Conservation (phyloP, 352 stramenopile genomes). For the Phytophthora sojae region DNA sequence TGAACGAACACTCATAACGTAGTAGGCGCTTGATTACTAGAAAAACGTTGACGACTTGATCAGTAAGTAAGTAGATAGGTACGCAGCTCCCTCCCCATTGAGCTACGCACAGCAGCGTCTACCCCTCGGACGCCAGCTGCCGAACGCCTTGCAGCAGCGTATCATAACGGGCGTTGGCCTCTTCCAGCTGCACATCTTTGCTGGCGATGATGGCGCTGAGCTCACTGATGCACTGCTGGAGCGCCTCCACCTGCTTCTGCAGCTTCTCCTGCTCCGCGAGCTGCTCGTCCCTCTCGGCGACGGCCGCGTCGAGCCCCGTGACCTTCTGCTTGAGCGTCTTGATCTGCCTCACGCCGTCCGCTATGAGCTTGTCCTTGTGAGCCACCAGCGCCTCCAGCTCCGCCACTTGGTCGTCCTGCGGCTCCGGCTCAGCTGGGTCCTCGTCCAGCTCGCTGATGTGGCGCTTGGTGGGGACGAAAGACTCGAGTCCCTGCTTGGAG, state of each 20-base stretch:
- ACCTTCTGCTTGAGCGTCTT: slow-evolving; percentile 21
- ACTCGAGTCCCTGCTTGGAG: background rate
- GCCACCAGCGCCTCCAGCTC: slow-evolving; percentile 7
- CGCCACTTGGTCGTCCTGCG: background rate
- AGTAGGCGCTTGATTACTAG: slow-evolving; percentile 15
- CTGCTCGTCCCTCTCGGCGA: slow-evolving; percentile 6
- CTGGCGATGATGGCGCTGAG: slow-evolving; percentile 28
- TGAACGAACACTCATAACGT: background rate
- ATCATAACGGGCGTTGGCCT: slow-evolving; percentile 17
- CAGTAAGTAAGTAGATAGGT: background rate
- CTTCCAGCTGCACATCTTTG: slow-evolving; percentile 17
- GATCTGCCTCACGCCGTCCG: slow-evolving; percentile 16
- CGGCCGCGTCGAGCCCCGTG: background rate
- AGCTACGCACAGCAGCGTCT: background rate
- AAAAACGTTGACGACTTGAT: slow-evolving; percentile 15
- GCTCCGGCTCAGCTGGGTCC: slow-evolving; percentile 8
- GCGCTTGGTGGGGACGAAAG: background rate
- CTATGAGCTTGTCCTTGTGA: slow-evolving; percentile 12
- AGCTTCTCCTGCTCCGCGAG: slow-evolving; percentile 5
- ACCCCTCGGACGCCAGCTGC: slow-evolving; percentile 6
- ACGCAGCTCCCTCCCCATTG: background rate
- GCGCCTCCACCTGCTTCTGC: slow-evolving; percentile 17
- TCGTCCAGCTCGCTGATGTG: slow-evolving; percentile 3
- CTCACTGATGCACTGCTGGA: slow-evolving; percentile 25
- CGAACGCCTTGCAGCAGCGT: slow-evolving; percentile 12